Conservation (phyloP, 2,329 filamentous ascomycete species). For the Colletotrichum horii region DNA sequence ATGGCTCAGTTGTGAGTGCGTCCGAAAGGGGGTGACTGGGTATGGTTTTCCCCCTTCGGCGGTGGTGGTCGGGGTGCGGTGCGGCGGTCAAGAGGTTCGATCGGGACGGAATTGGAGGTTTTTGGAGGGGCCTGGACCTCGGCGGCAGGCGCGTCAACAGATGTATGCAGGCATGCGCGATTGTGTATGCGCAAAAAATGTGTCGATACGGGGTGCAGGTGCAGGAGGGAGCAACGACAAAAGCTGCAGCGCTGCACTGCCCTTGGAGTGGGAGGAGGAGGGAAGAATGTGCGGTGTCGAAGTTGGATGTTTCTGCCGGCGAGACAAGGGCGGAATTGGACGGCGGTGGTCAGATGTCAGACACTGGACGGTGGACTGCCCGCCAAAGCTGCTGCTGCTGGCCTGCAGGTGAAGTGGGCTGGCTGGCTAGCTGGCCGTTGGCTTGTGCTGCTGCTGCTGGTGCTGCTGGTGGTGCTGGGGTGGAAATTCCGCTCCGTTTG, state of each 20-base stretch:
- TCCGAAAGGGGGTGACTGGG: background rate
- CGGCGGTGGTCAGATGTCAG: constrained; percentile 20
- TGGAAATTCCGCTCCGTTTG: constrained; percentile 16
- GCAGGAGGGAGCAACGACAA: background rate
- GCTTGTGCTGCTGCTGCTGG: background rate
- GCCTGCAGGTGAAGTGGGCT: background rate
- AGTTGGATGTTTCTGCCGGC: constrained; percentile 1
- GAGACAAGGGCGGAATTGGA: constrained; percentile 18
- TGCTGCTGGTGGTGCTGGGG: background rate
- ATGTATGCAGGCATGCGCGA: constrained; percentile 10
- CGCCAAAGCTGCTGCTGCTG: background rate
- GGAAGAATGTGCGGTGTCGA: background rate
- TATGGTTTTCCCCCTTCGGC: background rate
- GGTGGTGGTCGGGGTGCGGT: background rate
- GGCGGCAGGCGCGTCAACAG: constrained; percentile 13
- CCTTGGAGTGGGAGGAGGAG: background rate
- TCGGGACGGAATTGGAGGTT: background rate
- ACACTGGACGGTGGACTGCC: background rate
- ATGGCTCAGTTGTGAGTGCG: constrained; percentile 40
- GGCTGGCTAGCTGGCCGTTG: background rate
- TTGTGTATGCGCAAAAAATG: background rate
- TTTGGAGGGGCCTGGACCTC: constrained; percentile 11
- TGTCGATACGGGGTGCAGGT: background rate
- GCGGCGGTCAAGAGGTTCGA: background rate
- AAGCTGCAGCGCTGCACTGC: background rate